These are phyloP conservation scores for Pelargonium fulgidum DNA, from an alignment of 441 rosid species.

Conservation along the genomic window DNA sequence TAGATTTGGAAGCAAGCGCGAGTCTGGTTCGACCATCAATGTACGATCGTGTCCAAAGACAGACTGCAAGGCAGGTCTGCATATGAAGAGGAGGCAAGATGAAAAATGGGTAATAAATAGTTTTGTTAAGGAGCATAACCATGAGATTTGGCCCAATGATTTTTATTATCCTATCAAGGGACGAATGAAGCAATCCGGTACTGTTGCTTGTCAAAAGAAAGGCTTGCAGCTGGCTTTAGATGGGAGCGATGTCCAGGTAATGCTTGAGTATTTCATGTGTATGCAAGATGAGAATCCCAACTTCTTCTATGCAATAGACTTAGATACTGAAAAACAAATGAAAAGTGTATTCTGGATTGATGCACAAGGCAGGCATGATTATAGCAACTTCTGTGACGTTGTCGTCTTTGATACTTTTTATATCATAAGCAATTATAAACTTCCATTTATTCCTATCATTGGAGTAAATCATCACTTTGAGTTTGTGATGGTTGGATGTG, in stretches of 20 bases:
- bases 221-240: slow-evolving; percentile 41
- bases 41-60: slow-evolving; percentile 23
- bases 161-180: slow-evolving; percentile 31
- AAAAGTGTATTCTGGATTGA: slow-evolving; percentile 60
- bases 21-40: slow-evolving; percentile 37
- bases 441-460: slow-evolving; percentile 49
- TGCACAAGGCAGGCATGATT: slow-evolving; percentile 46
- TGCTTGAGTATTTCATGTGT: slow-evolving; percentile 42
- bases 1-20: slow-evolving; percentile 77
- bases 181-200: too few relatives aligned
- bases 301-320: slow-evolving; percentile 55
- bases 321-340: slow-evolving; percentile 36
- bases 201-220: slow-evolving; percentile 26
- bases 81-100: slow-evolving; percentile 54
- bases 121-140: slow-evolving; percentile 59
- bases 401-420: slow-evolving; percentile 53
- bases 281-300: slow-evolving; percentile 55
- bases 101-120: slow-evolving; percentile 49
- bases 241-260: slow-evolving; percentile 33
- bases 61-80: slow-evolving; percentile 51
- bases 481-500: slow-evolving; percentile 49
- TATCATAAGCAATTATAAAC: slow-evolving; percentile 32
- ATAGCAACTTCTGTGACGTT: slow-evolving; percentile 43
- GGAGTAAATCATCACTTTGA: slow-evolving; percentile 53
- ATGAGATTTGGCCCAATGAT: slow-evolving; percentile 51